Conservation (phyloP, 83 land plant genomes). For the Thuja plicata region DNA sequence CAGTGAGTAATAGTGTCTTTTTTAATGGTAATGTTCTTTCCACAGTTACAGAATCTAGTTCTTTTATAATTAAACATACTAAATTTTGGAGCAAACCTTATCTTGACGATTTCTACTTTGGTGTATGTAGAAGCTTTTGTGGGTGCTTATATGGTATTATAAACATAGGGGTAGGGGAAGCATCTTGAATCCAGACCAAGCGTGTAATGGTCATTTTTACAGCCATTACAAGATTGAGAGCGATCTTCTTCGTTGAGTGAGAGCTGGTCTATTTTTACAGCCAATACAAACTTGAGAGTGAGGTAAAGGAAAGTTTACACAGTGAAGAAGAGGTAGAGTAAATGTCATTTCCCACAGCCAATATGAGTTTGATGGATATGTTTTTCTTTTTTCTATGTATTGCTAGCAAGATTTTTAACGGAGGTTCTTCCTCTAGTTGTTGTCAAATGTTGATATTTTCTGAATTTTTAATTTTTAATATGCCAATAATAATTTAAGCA, state of each 20-base stretch:
- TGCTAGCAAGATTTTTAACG: neutral
- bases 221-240: neutral
- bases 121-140: neutral
- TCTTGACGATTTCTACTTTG: neutral
- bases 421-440: neutral
- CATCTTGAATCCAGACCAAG: neutral
- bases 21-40: constrained; percentile 24
- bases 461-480: no score
- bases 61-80: neutral
- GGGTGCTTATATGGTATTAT: neutral
- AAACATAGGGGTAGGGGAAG: neutral
- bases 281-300: constrained; percentile 8
- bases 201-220: no score
- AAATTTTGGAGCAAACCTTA: neutral
- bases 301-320: neutral
- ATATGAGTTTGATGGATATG: neutral
- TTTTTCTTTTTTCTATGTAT: neutral
- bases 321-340: no score
- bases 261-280: constrained; percentile 25
- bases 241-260: neutral
- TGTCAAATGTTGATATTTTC: no score
- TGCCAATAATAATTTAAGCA: neutral
- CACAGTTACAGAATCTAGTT: neutral
- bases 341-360: no score
- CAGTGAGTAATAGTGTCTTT: constrained; percentile 62